phyloP scores from a whole-genome alignment of 345 rosid genomes.

The Pseudoturritis turrita region DNA sequence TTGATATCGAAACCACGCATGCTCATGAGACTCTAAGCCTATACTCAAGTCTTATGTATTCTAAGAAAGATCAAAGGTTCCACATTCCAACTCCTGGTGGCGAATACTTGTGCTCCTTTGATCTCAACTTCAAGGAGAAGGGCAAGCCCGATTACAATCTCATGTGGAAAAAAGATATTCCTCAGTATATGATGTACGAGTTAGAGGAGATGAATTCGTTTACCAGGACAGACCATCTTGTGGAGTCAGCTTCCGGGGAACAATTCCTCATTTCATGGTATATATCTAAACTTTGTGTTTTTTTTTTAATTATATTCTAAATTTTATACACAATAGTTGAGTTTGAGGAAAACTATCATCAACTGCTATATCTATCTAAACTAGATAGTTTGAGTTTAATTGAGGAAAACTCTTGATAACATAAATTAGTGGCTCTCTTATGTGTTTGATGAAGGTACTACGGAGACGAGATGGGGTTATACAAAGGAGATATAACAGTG shows the following conservation, averaged over 20 bases:
- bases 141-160: background rate
- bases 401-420: too few species aligned
- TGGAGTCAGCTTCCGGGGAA: slow-evolving; percentile 3
- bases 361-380: too few species aligned
- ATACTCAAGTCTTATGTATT: background rate
- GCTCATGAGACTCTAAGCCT: background rate
- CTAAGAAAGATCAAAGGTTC: background rate
- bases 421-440: background rate
- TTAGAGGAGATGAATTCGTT: background rate
- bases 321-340: too few species aligned
- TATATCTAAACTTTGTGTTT: background rate
- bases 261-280: background rate
- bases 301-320: too few species aligned
- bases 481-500: background rate
- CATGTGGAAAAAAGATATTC: background rate
- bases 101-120: background rate
- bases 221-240: background rate
- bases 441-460: background rate
- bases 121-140: background rate
- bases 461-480: background rate
- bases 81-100: background rate
- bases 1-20: background rate
- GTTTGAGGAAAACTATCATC: too few species aligned
- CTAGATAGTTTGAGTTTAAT: too few species aligned
- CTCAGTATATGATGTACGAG: background rate